Percentiles rank a stretch among this genome's conserved stretches.
Conservation (phyloP, 23 red algal species). For the Gracilariopsis chorda region DNA sequence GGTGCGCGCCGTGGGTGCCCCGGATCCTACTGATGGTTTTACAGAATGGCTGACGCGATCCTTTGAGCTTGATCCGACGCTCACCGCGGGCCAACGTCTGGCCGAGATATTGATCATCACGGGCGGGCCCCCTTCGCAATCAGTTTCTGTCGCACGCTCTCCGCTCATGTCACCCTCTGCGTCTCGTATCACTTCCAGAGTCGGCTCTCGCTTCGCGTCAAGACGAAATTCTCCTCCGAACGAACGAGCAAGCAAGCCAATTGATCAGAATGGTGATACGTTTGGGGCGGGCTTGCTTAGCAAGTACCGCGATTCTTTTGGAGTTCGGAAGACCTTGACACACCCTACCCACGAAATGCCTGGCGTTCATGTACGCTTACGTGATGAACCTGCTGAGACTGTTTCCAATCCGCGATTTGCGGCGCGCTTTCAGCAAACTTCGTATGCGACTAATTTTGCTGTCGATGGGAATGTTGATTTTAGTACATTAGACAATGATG, state of each 20-base stretch:
- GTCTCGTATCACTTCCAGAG: slow-evolving; percentile 15
- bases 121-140: slow-evolving; percentile 35
- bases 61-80: slow-evolving; percentile 14
- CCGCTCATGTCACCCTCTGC: slow-evolving; percentile 36
- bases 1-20: not conserved
- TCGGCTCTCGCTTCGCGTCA: slow-evolving; percentile 36
- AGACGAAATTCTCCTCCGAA: slow-evolving; percentile 17
- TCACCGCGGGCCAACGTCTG: slow-evolving; percentile 37
- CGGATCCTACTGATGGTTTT: not conserved
- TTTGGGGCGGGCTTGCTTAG: slow-evolving; percentile 10
- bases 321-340: not conserved
- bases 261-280: slow-evolving; percentile 6
- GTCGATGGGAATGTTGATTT: slow-evolving; percentile 54
- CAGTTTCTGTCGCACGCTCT: slow-evolving; percentile 14
- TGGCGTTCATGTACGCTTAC: slow-evolving; percentile 1
- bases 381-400: not conserved
- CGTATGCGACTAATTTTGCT: not conserved
- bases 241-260: not conserved
- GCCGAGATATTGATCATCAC: slow-evolving; percentile 42
- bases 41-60: slow-evolving; percentile 33
- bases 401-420: not conserved
- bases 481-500: slow-evolving; percentile 23
- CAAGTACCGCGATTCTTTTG: slow-evolving; percentile 31
- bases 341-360: not conserved
- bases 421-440: not conserved